Percentiles rank a stretch among this genome's conserved stretches.
These are phyloP conservation scores for Cadophora gregata DNA, from an alignment of 2,329 filamentous ascomycete genomes.

Conservation along the genomic window DNA sequence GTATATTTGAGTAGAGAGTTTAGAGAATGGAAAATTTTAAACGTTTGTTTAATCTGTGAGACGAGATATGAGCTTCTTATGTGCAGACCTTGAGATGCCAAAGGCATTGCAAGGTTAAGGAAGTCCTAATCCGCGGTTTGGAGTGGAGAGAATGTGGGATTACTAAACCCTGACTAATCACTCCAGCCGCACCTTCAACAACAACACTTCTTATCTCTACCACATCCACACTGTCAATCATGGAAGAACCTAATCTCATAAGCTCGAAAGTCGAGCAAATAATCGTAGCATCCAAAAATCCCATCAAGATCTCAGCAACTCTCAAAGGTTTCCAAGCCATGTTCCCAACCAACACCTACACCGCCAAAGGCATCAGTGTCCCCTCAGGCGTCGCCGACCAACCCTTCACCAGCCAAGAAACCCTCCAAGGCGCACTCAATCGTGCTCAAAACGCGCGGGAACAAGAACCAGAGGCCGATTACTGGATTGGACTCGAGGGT, in stretches of 20 bases:
- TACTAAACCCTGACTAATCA: conserved; percentile 3
- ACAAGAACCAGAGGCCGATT: conserved; percentile 45
- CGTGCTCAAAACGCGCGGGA: conserved; percentile 45
- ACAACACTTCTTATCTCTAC: not conserved
- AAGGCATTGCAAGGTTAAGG: too few species aligned
- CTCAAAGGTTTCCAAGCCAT: conserved; percentile 47
- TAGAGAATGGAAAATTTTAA: conserved; percentile 2
- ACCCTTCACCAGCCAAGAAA: conserved; percentile 48
- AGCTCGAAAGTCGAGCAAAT: conserved; percentile 24
- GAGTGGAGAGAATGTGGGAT: not conserved
- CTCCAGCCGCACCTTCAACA: not conserved
- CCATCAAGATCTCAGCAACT: conserved; percentile 49
- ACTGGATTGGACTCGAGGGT: conserved; percentile 51
- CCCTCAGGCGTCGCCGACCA: conserved; percentile 50
- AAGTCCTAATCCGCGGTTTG: too few species aligned
- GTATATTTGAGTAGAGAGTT: not conserved
- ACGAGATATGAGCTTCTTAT: not conserved
- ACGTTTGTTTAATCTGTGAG: not conserved
- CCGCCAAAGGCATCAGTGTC: conserved; percentile 44
- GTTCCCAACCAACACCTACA: conserved; percentile 43
- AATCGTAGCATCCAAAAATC: conserved; percentile 50
- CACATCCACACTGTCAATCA: not conserved
- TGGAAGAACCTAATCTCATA: not conserved
- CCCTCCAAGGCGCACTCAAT: conserved; percentile 49
- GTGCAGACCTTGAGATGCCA: too few species aligned